These are phyloP conservation scores for Adansonia digitata DNA, from an alignment of 345 rosid genomes.

Conservation along the genomic window DNA sequence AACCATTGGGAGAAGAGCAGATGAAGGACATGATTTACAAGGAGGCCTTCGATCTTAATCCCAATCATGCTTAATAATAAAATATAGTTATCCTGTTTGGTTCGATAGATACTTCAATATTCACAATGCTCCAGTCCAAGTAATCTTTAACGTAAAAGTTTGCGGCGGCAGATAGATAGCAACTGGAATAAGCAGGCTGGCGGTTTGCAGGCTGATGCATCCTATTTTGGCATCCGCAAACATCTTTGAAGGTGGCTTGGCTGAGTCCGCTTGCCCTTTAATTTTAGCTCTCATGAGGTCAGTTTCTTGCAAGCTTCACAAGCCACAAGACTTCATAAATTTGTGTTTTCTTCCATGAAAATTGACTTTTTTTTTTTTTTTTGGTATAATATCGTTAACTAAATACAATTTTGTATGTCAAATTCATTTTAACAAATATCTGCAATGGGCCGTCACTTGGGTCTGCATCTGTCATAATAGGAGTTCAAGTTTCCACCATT, in stretches of 20 bases:
- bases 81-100: not conserved
- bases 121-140: not conserved
- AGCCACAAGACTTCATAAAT: not conserved
- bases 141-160: not conserved
- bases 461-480: constrained; percentile 22
- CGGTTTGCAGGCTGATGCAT: not conserved
- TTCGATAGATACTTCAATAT: not conserved
- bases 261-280: not conserved
- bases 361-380: too few relatives aligned
- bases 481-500: constrained; percentile 13
- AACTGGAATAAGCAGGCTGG: not conserved
- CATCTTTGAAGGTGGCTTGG: not conserved
- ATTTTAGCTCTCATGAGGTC: not conserved
- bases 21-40: constrained; percentile 79
- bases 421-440: too few relatives aligned
- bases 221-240: not conserved
- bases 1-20: constrained; percentile 73
- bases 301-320: not conserved
- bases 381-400: not conserved
- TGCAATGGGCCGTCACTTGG: constrained; percentile 35
- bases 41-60: constrained; percentile 79
- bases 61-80: constrained; percentile 43
- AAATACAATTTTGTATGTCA: not conserved
- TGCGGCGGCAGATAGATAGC: not conserved
- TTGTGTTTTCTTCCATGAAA: not conserved